Evolutionary conservation across 345 rosid species (phyloP).

Genomic region (Euclidium syriacum): DNA sequence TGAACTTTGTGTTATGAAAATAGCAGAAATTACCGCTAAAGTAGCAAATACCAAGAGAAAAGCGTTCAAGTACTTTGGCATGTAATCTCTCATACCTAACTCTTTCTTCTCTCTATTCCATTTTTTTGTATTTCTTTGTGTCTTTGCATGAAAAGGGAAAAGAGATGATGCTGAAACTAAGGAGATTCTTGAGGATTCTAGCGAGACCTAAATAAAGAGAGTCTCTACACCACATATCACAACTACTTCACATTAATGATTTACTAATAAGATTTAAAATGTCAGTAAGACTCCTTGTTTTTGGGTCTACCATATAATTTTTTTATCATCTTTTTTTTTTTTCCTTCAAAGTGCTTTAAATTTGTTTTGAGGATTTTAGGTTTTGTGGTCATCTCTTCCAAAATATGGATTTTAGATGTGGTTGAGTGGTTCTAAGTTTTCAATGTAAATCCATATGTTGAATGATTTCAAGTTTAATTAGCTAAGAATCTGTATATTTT

Average conservation of each 20-base stretch:
- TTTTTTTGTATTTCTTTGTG: background rate
- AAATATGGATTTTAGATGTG: no score
- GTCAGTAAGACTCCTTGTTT: conserved; percentile 2
- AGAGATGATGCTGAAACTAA: conserved; percentile 9
- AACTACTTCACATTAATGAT: background rate
- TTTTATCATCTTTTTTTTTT: background rate
- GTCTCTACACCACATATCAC: background rate
- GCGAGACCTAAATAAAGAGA: conserved; percentile 8
- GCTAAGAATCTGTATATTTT: no score
- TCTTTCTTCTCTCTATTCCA: background rate
- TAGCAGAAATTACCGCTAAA: conserved; percentile 20
- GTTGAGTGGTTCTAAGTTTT: no score
- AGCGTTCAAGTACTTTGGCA: conserved; percentile 26
- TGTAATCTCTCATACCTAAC: conserved; percentile 23
- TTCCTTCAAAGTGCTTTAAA: no score
- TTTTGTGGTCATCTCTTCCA: no score
- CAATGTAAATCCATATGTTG: no score
- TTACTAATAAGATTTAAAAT: background rate
- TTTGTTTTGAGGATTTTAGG: no score
- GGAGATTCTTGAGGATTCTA: conserved; percentile 12
- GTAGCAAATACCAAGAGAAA: conserved; percentile 30
- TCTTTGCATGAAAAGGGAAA: background rate
- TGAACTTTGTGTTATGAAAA: conserved; percentile 18
- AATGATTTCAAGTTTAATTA: no score
- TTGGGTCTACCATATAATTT: background rate